Percentiles rank a stretch among this genome's conserved stretches.
Evolutionary conservation across 139 green algal species (phyloP).

Genomic region (Diplosphaera chodatii): DNA sequence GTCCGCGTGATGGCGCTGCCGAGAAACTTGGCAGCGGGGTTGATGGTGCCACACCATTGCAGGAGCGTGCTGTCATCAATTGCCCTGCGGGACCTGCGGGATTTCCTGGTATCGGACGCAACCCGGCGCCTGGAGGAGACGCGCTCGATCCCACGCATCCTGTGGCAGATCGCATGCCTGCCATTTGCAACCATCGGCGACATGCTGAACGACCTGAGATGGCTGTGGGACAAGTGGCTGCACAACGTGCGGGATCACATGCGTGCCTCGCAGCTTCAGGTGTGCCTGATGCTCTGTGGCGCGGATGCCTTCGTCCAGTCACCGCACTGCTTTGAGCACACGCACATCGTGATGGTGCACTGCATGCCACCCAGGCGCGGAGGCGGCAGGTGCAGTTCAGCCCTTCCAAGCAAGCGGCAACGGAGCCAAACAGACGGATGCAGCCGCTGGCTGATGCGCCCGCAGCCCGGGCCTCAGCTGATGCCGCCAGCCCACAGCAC

Average conservation of each 20-base stretch:
- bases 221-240: constrained; percentile 18
- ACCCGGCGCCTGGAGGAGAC: constrained; percentile 4
- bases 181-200: constrained; percentile 17
- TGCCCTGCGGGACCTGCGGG: constrained; percentile 44
- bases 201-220: constrained; percentile 6
- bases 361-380: background rate
- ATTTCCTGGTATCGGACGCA: constrained; percentile 24
- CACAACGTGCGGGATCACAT: constrained; percentile 1
- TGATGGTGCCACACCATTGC: too few relatives aligned
- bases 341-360: too few relatives aligned
- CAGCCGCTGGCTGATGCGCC: background rate
- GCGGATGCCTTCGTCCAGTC: too few relatives aligned
- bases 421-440: too few relatives aligned
- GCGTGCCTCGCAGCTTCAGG: background rate
- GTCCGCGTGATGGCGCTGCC: too few relatives aligned
- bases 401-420: background rate
- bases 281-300: background rate
- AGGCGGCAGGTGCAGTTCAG: background rate
- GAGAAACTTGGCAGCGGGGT: too few relatives aligned
- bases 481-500: too few relatives aligned
- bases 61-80: constrained; percentile 44
- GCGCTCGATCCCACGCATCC: background rate
- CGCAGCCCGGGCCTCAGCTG: too few relatives aligned
- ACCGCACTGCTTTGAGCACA: too few relatives aligned
- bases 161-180: constrained; percentile 14